Percentiles rank a stretch among this genome's conserved stretches.
Evolutionary conservation across 2,329 filamentous ascomycete genomes (phyloP).

Genomic region (Zymoseptoria crescenta): DNA sequence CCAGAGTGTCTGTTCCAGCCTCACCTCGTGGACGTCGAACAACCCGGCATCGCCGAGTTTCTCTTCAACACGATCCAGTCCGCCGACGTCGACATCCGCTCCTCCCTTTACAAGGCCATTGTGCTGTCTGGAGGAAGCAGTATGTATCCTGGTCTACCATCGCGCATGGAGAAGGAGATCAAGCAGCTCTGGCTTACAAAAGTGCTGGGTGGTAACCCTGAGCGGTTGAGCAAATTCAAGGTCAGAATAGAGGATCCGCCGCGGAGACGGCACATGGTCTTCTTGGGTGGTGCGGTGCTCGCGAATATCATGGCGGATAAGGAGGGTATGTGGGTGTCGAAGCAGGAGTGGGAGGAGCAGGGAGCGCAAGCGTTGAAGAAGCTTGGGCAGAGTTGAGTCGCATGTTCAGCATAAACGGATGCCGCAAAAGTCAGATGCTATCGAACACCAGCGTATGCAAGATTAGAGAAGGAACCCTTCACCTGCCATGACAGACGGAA

Average conservation of each 20-base stretch:
- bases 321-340: constrained; percentile 97
- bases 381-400: constrained; percentile 67
- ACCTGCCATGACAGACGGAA: background rate
- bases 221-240: constrained; percentile 96
- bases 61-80: constrained; percentile 98
- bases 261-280: constrained; percentile 97
- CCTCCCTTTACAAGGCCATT: constrained; percentile 92
- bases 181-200: constrained; percentile 97
- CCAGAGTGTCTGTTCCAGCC: constrained; percentile 98
- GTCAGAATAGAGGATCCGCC: constrained; percentile 97
- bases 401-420: background rate
- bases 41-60: constrained; percentile 92
- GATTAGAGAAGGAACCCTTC: background rate
- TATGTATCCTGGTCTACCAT: constrained; percentile 97
- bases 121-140: constrained; percentile 93
- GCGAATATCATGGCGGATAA: constrained; percentile 99
- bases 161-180: constrained; percentile 91
- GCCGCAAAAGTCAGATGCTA: background rate
- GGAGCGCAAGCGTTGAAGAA: constrained; percentile 80
- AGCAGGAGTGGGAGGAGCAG: constrained; percentile 94
- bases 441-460: background rate
- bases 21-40: constrained; percentile 93
- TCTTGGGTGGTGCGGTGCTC: constrained; percentile 89
- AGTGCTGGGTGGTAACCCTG: constrained; percentile 82
- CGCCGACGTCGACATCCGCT: constrained; percentile 89